Evolutionary conservation across 1,284 basidiomycete species (phyloP), one percentile per base, ranked within the genome.

Genomic region (Paramarasmius palmivorus): DNA sequence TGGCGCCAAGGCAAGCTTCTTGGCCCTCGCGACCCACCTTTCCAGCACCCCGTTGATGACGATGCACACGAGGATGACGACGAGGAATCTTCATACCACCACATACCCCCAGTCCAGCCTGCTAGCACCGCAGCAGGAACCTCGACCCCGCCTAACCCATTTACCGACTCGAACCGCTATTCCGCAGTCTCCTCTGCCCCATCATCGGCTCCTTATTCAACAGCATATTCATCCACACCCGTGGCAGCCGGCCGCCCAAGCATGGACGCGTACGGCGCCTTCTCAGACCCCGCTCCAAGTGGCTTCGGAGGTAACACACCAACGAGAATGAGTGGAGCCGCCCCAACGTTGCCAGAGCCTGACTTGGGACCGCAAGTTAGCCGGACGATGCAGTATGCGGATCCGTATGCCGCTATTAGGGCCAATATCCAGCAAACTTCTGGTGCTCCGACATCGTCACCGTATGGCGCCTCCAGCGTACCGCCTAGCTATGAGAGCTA

Each of bases 331-430:
- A 14, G 48, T 61, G 56, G 57, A 29, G 60, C 56, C 23, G 63
- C 72, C 6, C 71, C 71, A 37, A 63, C 60, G 17, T 64, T 71
- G 7, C 73, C 70, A 40, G 69, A 69, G 47, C 68, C 63, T 58
- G 79, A 66, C 59, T 69, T 65, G 60, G 69, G 69, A 1, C 81
- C 84, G 22, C 74, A 79, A 19, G 73, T 92, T 34, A 93, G 91
- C 68, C 74, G 92, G 63, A 94, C 92, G 50, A 93, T 94, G 92
- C 86, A 92, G 70, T 92, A 90, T 64, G 86, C 89, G 19, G 88
- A 92, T 64, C 88, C 88, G 9, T 91, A 91, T 62, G 86, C 88
- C 12, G 86, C 84, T 12, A 87, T 91, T 22, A 77, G 87, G 19
- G 84, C 84, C 9, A 78, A 75, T 7, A 64, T 83, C 56, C 70